Base-by-base conservation (phyloP, 1,284 basidiomycete species). In the Heimioporus punctisporus region DNA sequence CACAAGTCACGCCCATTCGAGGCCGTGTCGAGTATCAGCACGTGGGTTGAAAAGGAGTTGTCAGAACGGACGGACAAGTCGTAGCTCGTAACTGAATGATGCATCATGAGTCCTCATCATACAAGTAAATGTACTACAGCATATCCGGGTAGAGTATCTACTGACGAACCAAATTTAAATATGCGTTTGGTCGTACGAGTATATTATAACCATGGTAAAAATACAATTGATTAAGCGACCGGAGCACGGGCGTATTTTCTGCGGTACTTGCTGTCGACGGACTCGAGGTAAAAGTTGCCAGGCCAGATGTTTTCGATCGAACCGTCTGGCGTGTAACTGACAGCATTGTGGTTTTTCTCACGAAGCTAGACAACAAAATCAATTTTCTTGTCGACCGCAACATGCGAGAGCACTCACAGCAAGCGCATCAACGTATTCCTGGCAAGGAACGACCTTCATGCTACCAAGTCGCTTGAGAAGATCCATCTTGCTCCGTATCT, bases 321-420 rank as follows among this genome's bases (percentile, higher is more conserved):
- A 54, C 97, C 97, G 56, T 86, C 82, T 19, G 97, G 97, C 10
- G 83, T 84, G 79, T 93, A 98, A 66, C 89, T 81, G 56, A 85
- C 85, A 24, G 93, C 88, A 70, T 97, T 98, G 83, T 98, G 96
- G 80, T 97, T 98, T 76, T 92, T 90, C 79, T 98, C 97, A 52
- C 95, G 92, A 54, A 96, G 85, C 92, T 95, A 62, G 15, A 6
- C 31, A 51, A 15, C 40, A 45, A 48, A 56, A 24, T 48, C 40
- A 34, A 3, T 53, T 45, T 9, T 50, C 19, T 59, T 44, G 21
- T 26, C 26, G 30, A 31, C 26, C 14, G 12, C 39, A 17, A 28
- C 3, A 6, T 14, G 17, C 2, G 7, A 4, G 15, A n/a, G 8
- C 17, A 72, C 77, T 72, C 71, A 83, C 93, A 83, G 85, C 74